phyloP scores from a whole-genome alignment of 345 rosid species.

The Reutealis trisperma region DNA sequence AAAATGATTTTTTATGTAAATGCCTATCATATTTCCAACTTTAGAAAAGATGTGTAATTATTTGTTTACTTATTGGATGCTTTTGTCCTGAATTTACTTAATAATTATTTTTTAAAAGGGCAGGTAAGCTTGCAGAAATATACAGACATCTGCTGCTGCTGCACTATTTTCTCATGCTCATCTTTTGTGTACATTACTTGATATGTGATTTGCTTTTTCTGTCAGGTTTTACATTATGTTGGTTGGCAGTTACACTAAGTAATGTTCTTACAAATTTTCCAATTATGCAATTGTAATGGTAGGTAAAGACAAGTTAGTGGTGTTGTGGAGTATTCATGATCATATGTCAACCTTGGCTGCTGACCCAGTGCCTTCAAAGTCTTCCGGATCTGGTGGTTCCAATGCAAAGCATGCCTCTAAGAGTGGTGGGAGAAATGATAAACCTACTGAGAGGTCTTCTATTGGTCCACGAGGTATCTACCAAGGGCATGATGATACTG shows the following conservation, averaged over 20 bases:
- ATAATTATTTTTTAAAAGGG: background rate
- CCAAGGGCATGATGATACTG: slow-evolving; percentile 61
- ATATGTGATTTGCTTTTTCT: background rate
- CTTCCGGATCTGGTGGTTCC: slow-evolving; percentile 43
- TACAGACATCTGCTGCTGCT: background rate
- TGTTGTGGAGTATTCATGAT: slow-evolving; percentile 70
- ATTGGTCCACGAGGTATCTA: slow-evolving; percentile 56
- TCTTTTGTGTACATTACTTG: background rate
- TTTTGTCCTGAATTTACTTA: background rate
- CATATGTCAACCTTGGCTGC: slow-evolving; percentile 48
- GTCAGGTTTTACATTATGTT: background rate
- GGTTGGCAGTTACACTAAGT: background rate
- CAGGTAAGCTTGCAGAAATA: background rate
- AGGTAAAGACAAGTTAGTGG: slow-evolving; percentile 65
- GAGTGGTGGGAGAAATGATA: slow-evolving; percentile 46
- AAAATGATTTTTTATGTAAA: background rate
- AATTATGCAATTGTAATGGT: slow-evolving; percentile 9
- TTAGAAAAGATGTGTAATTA: too few species aligned
- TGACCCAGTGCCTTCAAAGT: slow-evolving; percentile 38
- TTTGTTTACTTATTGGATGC: background rate
- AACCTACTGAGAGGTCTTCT: slow-evolving; percentile 42
- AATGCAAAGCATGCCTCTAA: slow-evolving; percentile 43
- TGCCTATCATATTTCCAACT: background rate
- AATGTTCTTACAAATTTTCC: slow-evolving; percentile 8
- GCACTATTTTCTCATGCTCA: background rate